Evolutionary conservation across 176 grass and related monocot genomes (phyloP).

Genomic region (Echinochloa phyllopogon): DNA sequence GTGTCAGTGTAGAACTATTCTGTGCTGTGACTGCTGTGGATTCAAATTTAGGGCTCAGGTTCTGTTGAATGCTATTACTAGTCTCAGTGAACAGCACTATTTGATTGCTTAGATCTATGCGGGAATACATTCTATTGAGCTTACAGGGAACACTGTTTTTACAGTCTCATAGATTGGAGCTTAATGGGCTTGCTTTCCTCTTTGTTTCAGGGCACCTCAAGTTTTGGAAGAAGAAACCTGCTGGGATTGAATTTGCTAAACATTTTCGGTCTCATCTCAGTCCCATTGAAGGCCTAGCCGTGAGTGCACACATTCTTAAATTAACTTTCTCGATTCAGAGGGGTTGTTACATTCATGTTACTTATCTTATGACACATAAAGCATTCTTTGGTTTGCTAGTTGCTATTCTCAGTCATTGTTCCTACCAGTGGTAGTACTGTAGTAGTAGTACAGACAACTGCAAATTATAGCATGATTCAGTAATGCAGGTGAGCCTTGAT

Average conservation of each 20-base stretch:
- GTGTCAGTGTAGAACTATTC: background rate
- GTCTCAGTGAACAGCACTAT: background rate
- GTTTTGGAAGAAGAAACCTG: constrained; percentile 97
- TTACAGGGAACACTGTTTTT: background rate
- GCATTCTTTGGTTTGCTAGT: constrained; percentile 23
- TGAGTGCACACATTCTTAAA: constrained; percentile 57
- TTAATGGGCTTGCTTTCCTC: constrained; percentile 2
- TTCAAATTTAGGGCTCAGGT: background rate
- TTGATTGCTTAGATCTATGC: constrained; percentile 16
- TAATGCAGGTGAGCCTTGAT: constrained; percentile 85
- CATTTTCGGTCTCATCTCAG: constrained; percentile 96
- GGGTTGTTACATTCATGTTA: background rate
- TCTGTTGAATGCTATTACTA: background rate
- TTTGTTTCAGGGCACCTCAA: constrained; percentile 74
- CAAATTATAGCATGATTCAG: constrained; percentile 62
- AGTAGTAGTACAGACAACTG: constrained; percentile 9
- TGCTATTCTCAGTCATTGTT: background rate
- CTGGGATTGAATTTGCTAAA: constrained; percentile 94
- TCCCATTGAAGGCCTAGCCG: constrained; percentile 93
- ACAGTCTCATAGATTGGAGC: background rate
- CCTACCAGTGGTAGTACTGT: background rate
- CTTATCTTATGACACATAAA: background rate
- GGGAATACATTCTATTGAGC: background rate
- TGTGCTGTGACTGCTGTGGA: background rate
- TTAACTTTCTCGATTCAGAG: background rate